These are phyloP conservation scores for Albophoma yamanashiensis DNA, from an alignment of 2,329 filamentous ascomycete genomes.

Conservation along the genomic window DNA sequence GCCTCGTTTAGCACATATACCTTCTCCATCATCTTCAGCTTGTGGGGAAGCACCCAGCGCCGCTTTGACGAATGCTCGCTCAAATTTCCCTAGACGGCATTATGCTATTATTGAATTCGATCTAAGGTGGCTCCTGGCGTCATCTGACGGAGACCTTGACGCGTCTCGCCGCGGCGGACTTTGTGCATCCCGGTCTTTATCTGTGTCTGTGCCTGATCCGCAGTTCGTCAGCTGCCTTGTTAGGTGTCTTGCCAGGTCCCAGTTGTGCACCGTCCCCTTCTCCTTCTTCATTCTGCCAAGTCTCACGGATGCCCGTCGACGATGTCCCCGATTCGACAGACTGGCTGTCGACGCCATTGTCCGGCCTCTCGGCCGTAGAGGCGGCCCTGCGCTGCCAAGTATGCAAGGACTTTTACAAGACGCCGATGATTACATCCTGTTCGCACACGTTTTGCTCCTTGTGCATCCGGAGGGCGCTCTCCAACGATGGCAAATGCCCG, in stretches of 20 bases:
- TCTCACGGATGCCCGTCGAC: conserved; percentile 16
- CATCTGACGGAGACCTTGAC: neutral
- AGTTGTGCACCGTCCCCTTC: neutral
- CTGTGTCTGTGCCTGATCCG: neutral
- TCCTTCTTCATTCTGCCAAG: neutral
- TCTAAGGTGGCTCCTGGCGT: neutral
- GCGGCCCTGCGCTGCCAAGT: conserved; percentile 86
- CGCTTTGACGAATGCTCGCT: neutral
- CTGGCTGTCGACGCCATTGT: conserved; percentile 64
- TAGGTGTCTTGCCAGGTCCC: neutral
- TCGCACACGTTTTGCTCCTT: conserved; percentile 94
- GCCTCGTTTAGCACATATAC: neutral
- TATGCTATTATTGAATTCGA: neutral
- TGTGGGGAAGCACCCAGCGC: neutral
- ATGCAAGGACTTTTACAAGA: conserved; percentile 94
- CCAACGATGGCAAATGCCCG: conserved; percentile 77
- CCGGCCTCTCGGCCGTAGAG: conserved; percentile 61
- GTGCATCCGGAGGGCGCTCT: conserved; percentile 81
- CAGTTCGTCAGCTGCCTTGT: neutral
- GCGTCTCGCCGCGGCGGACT: neutral
- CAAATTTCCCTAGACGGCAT: neutral
- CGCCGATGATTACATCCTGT: conserved; percentile 90
- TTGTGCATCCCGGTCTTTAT: no score
- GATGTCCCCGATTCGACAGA: conserved; percentile 69
- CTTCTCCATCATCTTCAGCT: neutral